phyloP scores from a whole-genome alignment of 257 asterid genomes.

The Capsicum baccatum region DNA sequence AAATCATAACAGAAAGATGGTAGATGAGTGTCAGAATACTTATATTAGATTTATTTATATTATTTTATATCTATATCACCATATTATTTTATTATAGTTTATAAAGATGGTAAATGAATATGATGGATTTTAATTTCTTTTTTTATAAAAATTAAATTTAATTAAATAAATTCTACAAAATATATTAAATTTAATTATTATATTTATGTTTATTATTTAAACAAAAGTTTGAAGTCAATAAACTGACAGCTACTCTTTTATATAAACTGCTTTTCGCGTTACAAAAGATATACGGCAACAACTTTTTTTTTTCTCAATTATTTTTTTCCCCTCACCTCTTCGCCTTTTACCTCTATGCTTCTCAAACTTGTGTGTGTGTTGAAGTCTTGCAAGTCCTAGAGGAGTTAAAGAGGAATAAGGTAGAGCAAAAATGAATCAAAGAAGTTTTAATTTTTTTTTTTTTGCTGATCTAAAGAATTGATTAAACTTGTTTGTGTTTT shows the following conservation, averaged over 20 bases:
- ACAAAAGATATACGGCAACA: neutral
- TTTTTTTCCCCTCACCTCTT: neutral
- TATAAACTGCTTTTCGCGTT: neutral
- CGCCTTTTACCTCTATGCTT: constrained; percentile 32
- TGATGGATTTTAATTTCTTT: too few relatives aligned
- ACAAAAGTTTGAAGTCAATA: too few relatives aligned
- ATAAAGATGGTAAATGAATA: too few relatives aligned
- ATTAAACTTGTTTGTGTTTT: constrained; percentile 8
- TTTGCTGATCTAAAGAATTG: constrained; percentile 44
- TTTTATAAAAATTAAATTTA: too few relatives aligned
- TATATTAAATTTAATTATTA: too few relatives aligned
- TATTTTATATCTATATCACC: too few relatives aligned
- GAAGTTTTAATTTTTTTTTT: neutral
- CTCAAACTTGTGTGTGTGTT: constrained; percentile 21
- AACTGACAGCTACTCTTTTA: neutral
- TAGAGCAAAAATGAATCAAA: constrained; percentile 25
- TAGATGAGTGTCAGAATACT: too few relatives aligned
- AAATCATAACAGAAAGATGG: too few relatives aligned
- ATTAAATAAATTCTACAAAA: too few relatives aligned
- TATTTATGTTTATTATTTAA: too few relatives aligned
- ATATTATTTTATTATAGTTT: too few relatives aligned
- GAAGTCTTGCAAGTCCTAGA: constrained; percentile 33
- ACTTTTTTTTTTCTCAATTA: neutral
- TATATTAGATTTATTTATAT: too few relatives aligned
- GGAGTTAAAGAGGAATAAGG: constrained; percentile 30